Percentiles rank a stretch among this genome's conserved stretches.
Evolutionary conservation across 805 yeast species (phyloP).

Genomic region (Metschnikowia hibisci): DNA sequence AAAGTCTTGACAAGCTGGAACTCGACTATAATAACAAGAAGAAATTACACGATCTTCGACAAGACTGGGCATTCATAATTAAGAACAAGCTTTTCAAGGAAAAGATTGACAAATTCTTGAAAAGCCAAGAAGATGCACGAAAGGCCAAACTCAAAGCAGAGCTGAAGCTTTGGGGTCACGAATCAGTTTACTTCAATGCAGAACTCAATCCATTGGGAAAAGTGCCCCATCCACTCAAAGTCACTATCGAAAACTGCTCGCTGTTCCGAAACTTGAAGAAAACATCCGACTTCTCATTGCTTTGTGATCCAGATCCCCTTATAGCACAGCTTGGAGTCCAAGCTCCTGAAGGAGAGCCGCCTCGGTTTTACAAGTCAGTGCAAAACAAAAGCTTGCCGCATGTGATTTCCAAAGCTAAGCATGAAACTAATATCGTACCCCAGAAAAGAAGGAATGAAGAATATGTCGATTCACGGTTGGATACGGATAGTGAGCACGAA

Average conservation of each 20-base stretch:
- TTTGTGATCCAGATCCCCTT: constrained; percentile 27
- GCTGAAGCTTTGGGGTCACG: constrained; percentile 38
- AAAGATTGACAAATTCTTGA: constrained; percentile 24
- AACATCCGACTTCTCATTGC: constrained; percentile 23
- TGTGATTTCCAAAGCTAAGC: not conserved
- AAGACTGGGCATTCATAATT: constrained; percentile 39
- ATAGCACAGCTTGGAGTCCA: constrained; percentile 26
- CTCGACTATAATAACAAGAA: constrained; percentile 19
- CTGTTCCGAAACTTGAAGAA: constrained; percentile 28
- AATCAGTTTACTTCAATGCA: constrained; percentile 59
- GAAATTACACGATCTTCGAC: constrained; percentile 25
- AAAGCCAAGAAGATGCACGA: constrained; percentile 18
- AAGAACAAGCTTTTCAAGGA: constrained; percentile 34
- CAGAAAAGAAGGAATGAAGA: not conserved
- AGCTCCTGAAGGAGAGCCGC: constrained; percentile 42
- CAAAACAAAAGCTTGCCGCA: constrained; percentile 19
- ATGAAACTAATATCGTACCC: not conserved
- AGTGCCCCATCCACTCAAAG: constrained; percentile 36
- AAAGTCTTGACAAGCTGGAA: constrained; percentile 20
- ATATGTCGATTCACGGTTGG: constrained; percentile 3
- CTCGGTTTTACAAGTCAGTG: constrained; percentile 43
- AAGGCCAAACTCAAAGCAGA: constrained; percentile 15
- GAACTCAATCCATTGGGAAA: constrained; percentile 61
- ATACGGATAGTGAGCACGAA: constrained; percentile 13
- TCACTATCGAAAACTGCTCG: constrained; percentile 11